Base-by-base conservation (phyloP, 2,329 filamentous ascomycete genomes). In the Aspergillus costaricaensis region DNA sequence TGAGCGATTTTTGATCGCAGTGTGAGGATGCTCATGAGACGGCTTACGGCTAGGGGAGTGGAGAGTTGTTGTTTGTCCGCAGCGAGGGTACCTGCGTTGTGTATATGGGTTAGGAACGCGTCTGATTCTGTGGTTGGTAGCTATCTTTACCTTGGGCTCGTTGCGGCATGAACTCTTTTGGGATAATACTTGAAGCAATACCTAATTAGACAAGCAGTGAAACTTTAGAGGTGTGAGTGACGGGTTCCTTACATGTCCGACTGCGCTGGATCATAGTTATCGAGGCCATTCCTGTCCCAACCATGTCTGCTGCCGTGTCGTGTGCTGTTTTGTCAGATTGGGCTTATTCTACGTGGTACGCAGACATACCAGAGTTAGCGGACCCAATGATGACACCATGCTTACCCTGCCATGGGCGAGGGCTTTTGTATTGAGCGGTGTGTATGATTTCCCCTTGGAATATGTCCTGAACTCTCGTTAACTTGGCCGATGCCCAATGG, bases 231-330 rank as follows among this genome's bases (percentile, higher is more conserved):
- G 44, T 48, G 44, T 21, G 9, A 10, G 9, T 44, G 25, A 27
- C 25, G 17, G 27, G 27, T 30, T 44, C 10, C 47, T 30, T 30
- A 49, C 47, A 49, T 38, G 81, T 82, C 8, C 70, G 73, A 49
- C 68, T 73, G 30, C 81, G 76, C 62, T 83, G 81, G 0, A 82
- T 67, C 65, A 83, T 79, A 12, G 80, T 83, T n/a, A 79, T 68
- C 14, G 78, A 74, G 30, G 75, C 71, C 53, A 78, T 63, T 4
- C 76, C 76, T 6, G 76, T 76, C 21, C 77, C 72, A 39, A 75
- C 72, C 74, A 81, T 82, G 66, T 82, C 79, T 66, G 81, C 76
- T 2, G 80, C 78, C 23, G 82, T 75, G 65, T 83, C 80, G 67
- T 82, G 80, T 1, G 47, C 47, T 49, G 15, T 19, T 2, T 27